Conservation (phyloP, 129 eudicot species). For the Flaveria robusta region DNA sequence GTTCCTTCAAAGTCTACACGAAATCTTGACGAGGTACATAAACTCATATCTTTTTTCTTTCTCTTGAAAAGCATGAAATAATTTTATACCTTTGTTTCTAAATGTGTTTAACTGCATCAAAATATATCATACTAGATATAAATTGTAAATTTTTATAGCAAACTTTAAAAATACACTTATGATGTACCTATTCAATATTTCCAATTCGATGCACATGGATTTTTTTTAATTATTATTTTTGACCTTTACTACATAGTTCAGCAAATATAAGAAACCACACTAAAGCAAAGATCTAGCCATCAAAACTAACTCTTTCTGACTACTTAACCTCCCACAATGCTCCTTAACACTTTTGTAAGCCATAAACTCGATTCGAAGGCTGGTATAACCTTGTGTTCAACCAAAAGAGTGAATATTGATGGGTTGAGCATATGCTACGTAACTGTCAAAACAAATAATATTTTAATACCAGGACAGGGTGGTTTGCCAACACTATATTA, state of each 20-base stretch:
- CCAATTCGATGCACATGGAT: background rate
- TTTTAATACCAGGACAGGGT: no score
- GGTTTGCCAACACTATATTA: no score
- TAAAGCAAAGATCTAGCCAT: no score
- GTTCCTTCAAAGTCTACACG: slow-evolving; percentile 69
- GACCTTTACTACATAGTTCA: background rate
- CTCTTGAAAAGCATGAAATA: background rate
- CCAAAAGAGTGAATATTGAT: background rate
- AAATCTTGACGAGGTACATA: slow-evolving; percentile 64
- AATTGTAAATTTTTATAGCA: background rate
- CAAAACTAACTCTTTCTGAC: no score
- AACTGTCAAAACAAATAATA: no score
- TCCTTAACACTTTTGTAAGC: no score
- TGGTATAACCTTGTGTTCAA: no score
- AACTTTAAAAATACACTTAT: background rate
- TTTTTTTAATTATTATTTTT: background rate
- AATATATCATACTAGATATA: background rate
- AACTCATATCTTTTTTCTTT: background rate
- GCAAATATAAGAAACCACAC: no score
- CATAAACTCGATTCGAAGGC: no score
- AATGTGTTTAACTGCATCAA: background rate
- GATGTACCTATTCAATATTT: background rate
- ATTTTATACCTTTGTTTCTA: background rate
- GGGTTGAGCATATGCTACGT: background rate
- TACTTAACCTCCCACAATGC: no score